Evolutionary conservation across 2,329 filamentous ascomycete genomes (phyloP), one percentile per base, ranked within the genome.

Genomic region (Plenodomus tracheiphilus): DNA sequence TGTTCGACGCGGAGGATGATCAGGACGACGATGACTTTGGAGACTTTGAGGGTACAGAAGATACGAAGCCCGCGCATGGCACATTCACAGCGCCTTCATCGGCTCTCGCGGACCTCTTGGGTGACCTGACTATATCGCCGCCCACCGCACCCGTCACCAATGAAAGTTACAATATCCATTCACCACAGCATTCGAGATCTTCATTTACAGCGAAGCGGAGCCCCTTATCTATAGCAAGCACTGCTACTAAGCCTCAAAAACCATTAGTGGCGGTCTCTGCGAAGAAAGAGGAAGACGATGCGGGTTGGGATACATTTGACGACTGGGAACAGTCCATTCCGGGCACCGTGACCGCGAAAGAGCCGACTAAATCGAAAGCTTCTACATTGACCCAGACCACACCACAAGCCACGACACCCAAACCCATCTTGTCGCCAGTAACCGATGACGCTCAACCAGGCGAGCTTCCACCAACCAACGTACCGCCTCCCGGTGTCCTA

Each of bases 401-500:
- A 9, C 28, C 48, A 15, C 25, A 18, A 34, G 39, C 45, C 9
- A 5, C 21, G 9, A 37, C 51, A 19, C 50, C 55, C 41, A 43
- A 54, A 36, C 64, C 57, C 3, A 54, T 69, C 34, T 41, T 68
- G 2, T 65, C 64, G 7, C 56, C 62, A 9, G 47, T 37, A 2
- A 43, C 51, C 10, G 51, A 56, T 17, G 64, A 71, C 30, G 41
- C 61, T 25, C 44, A 56, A 41, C 58, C 66, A 13, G 62, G 57
- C 22, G 68, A 71, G 46, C 51, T 73, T 19, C 88, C 90, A 5
- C 91, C 91, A 4, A 90, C 85, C 16, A 97, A 96, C 65, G 85
- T 97, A 7, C 93, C 93, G 9, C 93, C 93, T 4, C 93, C 93
- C 1, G 89, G 89, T 1, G 81, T 96, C 17, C 78, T 97, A 13